Evolutionary conservation across 495 filamentous ascomycete genomes (phyloP).

Genomic region (Oidiodendron maius): DNA sequence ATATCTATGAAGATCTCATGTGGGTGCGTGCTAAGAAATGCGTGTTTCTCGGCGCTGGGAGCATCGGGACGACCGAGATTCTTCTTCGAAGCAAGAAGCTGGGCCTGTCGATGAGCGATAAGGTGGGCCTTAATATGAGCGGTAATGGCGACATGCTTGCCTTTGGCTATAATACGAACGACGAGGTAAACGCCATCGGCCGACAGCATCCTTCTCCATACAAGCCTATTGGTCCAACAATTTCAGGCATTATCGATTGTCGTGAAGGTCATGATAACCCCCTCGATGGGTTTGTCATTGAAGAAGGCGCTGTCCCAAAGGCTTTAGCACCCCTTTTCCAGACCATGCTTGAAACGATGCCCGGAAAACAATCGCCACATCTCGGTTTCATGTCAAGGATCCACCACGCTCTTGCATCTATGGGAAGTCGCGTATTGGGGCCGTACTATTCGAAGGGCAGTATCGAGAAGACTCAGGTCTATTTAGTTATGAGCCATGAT

Average conservation of each 20-base stretch:
- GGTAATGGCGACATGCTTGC: constrained; percentile 63
- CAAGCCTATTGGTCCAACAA: constrained; percentile 56
- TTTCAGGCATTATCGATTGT: constrained; percentile 60
- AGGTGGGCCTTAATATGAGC: constrained; percentile 56
- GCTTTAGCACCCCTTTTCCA: constrained; percentile 51
- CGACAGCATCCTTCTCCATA: constrained; percentile 37
- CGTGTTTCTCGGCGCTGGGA: constrained; percentile 55
- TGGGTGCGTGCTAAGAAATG: constrained; percentile 60
- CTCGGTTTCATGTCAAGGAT: constrained; percentile 31
- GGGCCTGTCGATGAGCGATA: constrained; percentile 50
- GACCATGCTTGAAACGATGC: constrained; percentile 48
- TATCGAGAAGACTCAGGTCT: constrained; percentile 54
- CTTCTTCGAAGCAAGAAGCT: constrained; percentile 55
- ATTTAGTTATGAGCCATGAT: constrained; percentile 69
- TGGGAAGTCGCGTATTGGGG: constrained; percentile 47
- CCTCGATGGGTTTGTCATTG: constrained; percentile 58
- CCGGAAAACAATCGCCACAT: constrained; percentile 40
- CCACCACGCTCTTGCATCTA: constrained; percentile 38
- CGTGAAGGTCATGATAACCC: constrained; percentile 44
- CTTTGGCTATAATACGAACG: constrained; percentile 58
- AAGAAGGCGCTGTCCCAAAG: constrained; percentile 57
- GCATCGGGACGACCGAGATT: constrained; percentile 60
- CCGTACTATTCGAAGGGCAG: constrained; percentile 50
- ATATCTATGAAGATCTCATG: constrained; percentile 56
- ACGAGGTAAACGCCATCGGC: constrained; percentile 51